Percentiles rank a stretch among this genome's conserved stretches.
Conservation (phyloP, 2,329 filamentous ascomycete genomes). For the Fusarium kyushuense region DNA sequence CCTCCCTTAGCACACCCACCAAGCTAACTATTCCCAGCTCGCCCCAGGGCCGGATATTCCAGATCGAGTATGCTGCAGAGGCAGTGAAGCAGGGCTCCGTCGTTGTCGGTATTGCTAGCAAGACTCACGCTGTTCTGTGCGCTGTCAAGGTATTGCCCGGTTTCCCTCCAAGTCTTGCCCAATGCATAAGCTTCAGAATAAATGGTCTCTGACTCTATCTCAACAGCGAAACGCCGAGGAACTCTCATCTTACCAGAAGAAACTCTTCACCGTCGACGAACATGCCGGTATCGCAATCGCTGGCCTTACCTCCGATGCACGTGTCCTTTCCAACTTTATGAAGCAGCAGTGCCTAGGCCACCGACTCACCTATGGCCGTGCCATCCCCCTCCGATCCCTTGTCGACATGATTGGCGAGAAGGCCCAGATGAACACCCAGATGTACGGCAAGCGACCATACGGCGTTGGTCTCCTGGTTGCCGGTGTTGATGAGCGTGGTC, state of each 20-base stretch:
- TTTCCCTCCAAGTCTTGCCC: constrained; percentile 20
- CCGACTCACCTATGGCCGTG: constrained; percentile 93
- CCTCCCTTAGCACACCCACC: constrained; percentile 34
- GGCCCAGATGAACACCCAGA: constrained; percentile 97
- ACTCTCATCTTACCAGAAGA: constrained; percentile 99
- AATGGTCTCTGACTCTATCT: constrained; percentile 18
- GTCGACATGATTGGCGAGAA: constrained; percentile 94
- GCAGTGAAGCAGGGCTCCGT: constrained; percentile 99
- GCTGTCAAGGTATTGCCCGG: constrained; percentile 83
- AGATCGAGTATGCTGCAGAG: constrained; percentile 98
- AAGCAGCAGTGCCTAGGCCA: constrained; percentile 98
- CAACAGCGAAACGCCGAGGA: constrained; percentile 95
- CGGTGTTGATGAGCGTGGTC: constrained; percentile 92
- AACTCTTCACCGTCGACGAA: constrained; percentile 95
- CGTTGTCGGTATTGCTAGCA: constrained; percentile 96
- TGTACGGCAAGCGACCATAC: constrained; percentile 96
- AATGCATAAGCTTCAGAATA: constrained; percentile 6
- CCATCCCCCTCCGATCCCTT: constrained; percentile 89
- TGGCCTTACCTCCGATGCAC: constrained; percentile 95
- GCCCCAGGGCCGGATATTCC: constrained; percentile 98
- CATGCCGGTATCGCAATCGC: constrained; percentile 96
- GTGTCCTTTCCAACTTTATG: constrained; percentile 99
- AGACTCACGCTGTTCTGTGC: constrained; percentile 95
- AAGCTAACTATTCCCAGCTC: constrained; percentile 68
- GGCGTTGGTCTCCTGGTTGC: constrained; percentile 93